A percentile compares a stretch with the other conserved stretches of the same genome.
phyloP scores from a whole-genome alignment of 2,329 filamentous ascomycete genomes.

The Zymoseptoria crescenta region DNA sequence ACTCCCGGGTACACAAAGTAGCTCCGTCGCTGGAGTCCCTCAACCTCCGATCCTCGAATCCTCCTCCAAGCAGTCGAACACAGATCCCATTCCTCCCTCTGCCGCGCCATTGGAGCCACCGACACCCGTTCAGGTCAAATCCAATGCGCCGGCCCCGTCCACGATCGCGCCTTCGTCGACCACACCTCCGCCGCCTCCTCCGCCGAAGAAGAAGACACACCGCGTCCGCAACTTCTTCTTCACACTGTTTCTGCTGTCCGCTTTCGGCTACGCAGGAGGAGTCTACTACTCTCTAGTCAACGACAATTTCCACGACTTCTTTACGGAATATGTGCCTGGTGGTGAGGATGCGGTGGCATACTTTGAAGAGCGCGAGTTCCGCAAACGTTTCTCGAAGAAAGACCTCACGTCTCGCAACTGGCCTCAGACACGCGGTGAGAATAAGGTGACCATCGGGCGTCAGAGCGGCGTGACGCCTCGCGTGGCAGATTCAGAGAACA shows the following conservation, averaged over 20 bases:
- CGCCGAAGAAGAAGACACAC: conserved; percentile 57
- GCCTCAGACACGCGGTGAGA: conserved; percentile 47
- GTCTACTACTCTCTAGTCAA: conserved; percentile 88
- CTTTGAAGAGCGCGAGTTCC: conserved; percentile 90
- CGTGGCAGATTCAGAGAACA: conserved; percentile 52
- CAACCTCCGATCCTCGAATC: conserved; percentile 23
- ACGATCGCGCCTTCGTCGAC: conserved; percentile 31
- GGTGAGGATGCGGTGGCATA: conserved; percentile 92
- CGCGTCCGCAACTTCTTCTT: conserved; percentile 71
- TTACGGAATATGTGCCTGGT: conserved; percentile 92
- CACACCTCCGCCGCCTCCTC: conserved; percentile 28
- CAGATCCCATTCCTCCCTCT: conserved; percentile 10
- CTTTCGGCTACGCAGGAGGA: conserved; percentile 74
- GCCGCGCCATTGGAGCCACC: conserved; percentile 17
- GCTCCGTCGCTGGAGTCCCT: conserved; percentile 24
- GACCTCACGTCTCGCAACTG: conserved; percentile 34
- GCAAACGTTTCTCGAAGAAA: conserved; percentile 66
- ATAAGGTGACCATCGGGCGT: conserved; percentile 73
- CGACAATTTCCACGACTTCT: conserved; percentile 99
- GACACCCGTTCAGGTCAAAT: conserved; percentile 19
- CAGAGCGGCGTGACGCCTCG: conserved; percentile 80
- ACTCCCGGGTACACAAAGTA: conserved; percentile 28
- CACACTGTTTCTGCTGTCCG: conserved; percentile 67
- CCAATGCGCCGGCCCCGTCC: conserved; percentile 15
- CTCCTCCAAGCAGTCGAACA: conserved; percentile 8